Evolutionary conservation across 352 stramenopile genomes (phyloP), one percentile per base, ranked within the genome.

Genomic region (Phytophthora cactorum): DNA sequence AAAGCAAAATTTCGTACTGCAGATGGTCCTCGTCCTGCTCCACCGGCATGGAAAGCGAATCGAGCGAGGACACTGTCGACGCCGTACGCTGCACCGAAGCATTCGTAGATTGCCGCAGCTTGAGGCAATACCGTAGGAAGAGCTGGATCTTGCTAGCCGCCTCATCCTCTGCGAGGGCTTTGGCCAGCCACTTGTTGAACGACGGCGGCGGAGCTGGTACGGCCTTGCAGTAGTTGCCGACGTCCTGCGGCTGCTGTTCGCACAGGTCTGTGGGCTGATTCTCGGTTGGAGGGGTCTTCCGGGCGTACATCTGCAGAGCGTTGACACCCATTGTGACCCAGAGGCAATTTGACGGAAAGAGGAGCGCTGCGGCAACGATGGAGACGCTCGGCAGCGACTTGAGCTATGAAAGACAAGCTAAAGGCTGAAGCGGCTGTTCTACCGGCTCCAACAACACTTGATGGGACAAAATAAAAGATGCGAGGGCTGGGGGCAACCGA

Each of bases 1-100:
- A 90, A 8, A 91, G 70, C 25, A 89, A 73, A 52, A 91, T 74
- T 6, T 89, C 79, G 63, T 86, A 87, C 51, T 85, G 70, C 41
- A 77, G 28, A 50, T 81, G 70, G 22, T 79, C 64, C 11, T 75
- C 63, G 31, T 89, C 75, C 7, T 84, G 64, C 43, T 83, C 75
- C 1, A 70, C 69, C 2, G 15, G 63, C 0, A 44, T 63, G 41
- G 65, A 59, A n/a, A 74, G 68, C 38, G 73, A 74, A 28, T 63
- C 69, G 22, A 64, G 59, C 15, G 63, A 72, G 22, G 72, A 80
- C 15, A 54, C 41, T 4, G 69, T 77, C 14, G 72, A 77, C 8
- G 52, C 54, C 5, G 72, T 80, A 45, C 59, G 59, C 38, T 72
- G 54, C 29, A 74, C 49, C 17, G 72, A 79, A 11, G 39, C 36